Base-by-base conservation (phyloP, 352 stramenopile species). In the Phytophthora hibernalis region DNA sequence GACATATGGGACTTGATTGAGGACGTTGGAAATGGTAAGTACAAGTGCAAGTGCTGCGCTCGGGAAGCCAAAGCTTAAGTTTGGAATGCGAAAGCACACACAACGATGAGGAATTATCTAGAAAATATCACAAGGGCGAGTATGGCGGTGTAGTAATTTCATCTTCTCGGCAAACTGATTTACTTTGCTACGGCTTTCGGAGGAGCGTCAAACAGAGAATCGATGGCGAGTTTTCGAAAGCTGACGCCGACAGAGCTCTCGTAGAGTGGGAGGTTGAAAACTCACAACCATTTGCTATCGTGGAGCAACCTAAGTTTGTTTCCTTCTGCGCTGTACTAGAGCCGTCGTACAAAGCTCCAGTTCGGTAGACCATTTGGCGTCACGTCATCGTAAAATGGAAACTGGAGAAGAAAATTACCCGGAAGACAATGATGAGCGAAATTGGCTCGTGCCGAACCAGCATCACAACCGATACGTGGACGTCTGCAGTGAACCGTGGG, bases 391-490 rank as follows among this genome's bases (percentile, higher is more conserved):
- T 12, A 3, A 28, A 31, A n/a, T 70, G 54, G 54, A 60, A 51
- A 11, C 5, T 43, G 1, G 43, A 70, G 16, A 65, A 61, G 13
- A 31, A 54, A 0, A 12, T 64, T 0, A 40, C 6, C 1, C 47
- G 37, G 16, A 63, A 40, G 13, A 49, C 44, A 15, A 15, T n/a
- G n/a, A n/a, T n/a, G n/a, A 35, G n/a, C n/a, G n/a, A n/a, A n/a
- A n/a, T n/a, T n/a, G n/a, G n/a, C n/a, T n/a, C n/a, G n/a, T n/a
- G n/a, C 26, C 50, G 61, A 6, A 49, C 50, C 18, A 49, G 56
- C 12, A n/a, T 68, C 10, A 70, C 64, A 1, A 68, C 49, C 0
- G 61, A 69, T 21, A 65, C 68, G 59, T 76, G 59, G 69, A 70
- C 59, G 0, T 73, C 54, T 15, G 45, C 56, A 11, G 63, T 54